Conservation (phyloP, 768 basidiomycete genomes). For the Coprinopsis marcescibilis region DNA sequence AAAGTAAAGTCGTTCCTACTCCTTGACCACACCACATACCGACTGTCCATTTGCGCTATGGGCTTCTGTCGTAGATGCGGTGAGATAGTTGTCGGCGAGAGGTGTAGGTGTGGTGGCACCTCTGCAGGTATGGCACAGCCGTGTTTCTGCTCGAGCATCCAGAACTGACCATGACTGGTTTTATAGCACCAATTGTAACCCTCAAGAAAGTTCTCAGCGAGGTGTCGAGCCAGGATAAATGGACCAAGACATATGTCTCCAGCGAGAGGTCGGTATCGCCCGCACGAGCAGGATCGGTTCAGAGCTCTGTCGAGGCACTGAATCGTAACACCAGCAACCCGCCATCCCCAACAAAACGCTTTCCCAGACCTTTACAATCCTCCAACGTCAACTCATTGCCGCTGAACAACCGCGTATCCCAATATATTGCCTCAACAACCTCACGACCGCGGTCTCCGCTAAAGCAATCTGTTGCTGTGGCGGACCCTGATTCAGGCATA, state of each 20-base stretch:
- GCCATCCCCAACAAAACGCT: conserved; percentile 36
- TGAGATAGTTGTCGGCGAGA: conserved; percentile 65
- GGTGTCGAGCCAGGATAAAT: conserved; percentile 51
- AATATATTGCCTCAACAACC: conserved; percentile 52
- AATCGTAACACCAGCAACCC: conserved; percentile 7
- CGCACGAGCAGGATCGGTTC: conserved; percentile 23
- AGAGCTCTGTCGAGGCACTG: conserved; percentile 15
- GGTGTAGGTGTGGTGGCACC: conserved; percentile 77
- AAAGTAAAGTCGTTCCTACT: too few relatives aligned
- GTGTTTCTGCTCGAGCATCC: neutral
- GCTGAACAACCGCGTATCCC: conserved; percentile 45
- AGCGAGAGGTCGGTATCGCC: conserved; percentile 42
- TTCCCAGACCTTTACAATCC: conserved; percentile 40
- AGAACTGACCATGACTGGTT: neutral
- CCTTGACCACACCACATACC: neutral
- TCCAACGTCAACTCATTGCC: conserved; percentile 22
- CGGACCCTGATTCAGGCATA: conserved; percentile 54
- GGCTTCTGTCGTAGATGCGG: conserved; percentile 85
- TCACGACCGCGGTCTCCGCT: conserved; percentile 52
- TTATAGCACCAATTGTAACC: conserved; percentile 59
- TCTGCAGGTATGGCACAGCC: conserved; percentile 61
- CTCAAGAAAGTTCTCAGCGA: conserved; percentile 49
- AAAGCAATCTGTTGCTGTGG: conserved; percentile 44
- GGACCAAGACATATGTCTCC: conserved; percentile 76
- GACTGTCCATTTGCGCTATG: conserved; percentile 41